These are phyloP conservation scores for Botrytis sinoallii DNA, from an alignment of 2,329 filamentous ascomycete genomes.

Conservation along the genomic window DNA sequence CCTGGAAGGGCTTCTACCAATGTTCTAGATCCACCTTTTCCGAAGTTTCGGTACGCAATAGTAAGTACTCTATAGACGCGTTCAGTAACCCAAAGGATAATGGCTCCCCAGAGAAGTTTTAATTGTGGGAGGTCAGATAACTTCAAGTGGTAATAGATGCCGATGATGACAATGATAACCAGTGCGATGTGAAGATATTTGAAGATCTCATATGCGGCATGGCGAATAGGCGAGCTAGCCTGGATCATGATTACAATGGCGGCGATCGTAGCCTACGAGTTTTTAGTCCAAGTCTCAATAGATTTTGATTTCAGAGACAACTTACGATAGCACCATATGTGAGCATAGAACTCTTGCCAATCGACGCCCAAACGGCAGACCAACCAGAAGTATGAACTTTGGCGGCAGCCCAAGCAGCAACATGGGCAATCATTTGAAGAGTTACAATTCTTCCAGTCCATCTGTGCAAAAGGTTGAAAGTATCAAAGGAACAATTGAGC, in stretches of 20 bases:
- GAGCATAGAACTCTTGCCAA: slow-evolving; percentile 42
- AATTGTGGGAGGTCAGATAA: slow-evolving; percentile 54
- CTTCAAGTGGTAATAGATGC: slow-evolving; percentile 65
- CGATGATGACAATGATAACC: slow-evolving; percentile 57
- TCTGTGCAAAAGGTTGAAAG: slow-evolving; percentile 76
- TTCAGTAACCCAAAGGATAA: slow-evolving; percentile 67
- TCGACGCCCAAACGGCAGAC: slow-evolving; percentile 42
- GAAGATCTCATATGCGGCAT: slow-evolving; percentile 79
- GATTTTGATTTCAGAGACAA: slow-evolving; percentile 20
- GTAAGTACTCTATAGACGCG: slow-evolving; percentile 57
- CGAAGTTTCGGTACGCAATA: slow-evolving; percentile 64
- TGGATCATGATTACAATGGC: slow-evolving; percentile 64
- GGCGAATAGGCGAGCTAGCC: slow-evolving; percentile 66
- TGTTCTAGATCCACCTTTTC: slow-evolving; percentile 63
- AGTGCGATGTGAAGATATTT: slow-evolving; percentile 67
- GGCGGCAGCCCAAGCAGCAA: slow-evolving; percentile 54
- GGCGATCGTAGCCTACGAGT: slow-evolving; percentile 51
- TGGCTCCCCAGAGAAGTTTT: slow-evolving; percentile 57
- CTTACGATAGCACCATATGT: slow-evolving; percentile 63
- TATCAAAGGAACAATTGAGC: slow-evolving; percentile 74
- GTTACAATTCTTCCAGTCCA: slow-evolving; percentile 77
- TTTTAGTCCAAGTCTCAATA: slow-evolving; percentile 22
- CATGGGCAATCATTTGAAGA: slow-evolving; percentile 65
- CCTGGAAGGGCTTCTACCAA: slow-evolving; percentile 73
- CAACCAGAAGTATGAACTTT: slow-evolving; percentile 47